phyloP scores from a whole-genome alignment of 2,329 filamentous ascomycete species.

The Sphaerostilbella broomeana region DNA sequence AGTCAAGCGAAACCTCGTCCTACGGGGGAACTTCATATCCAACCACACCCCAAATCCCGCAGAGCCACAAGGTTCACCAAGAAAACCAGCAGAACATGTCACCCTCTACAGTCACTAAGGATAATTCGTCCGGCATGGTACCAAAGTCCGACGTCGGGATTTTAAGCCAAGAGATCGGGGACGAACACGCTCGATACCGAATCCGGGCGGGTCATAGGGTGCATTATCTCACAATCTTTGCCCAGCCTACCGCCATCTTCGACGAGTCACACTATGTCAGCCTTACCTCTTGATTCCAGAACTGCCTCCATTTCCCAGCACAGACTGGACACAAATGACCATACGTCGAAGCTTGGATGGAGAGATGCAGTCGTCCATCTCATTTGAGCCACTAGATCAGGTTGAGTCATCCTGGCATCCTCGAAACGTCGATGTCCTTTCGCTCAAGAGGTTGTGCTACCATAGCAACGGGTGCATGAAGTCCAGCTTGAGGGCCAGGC shows the following conservation, averaged over 20 bases:
- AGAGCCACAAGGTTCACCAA: too few relatives aligned
- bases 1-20: too few relatives aligned
- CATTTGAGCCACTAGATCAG: background rate
- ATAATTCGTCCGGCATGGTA: background rate
- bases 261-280: conserved; percentile 6
- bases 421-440: conserved; percentile 8
- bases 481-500: conserved; percentile 7
- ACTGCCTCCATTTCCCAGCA: conserved; percentile 5
- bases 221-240: conserved; percentile 1
- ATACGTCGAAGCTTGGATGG: background rate
- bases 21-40: too few relatives aligned
- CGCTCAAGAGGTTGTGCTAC: background rate
- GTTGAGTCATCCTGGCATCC: conserved; percentile 11
- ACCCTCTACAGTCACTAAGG: too few relatives aligned
- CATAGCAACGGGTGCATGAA: conserved; percentile 6
- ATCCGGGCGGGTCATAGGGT: conserved; percentile 1
- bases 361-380: background rate
- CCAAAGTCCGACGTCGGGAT: background rate
- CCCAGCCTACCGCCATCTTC: conserved; percentile 1
- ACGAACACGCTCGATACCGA: background rate
- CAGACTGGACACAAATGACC: conserved; percentile 8
- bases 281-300: conserved; percentile 11
- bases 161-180: conserved; percentile 1
- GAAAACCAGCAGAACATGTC: too few relatives aligned
- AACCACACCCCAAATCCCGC: too few relatives aligned